Evolutionary conservation across 441 rosid genomes (phyloP).

Genomic region (Bocquillonia castaneifolia): DNA sequence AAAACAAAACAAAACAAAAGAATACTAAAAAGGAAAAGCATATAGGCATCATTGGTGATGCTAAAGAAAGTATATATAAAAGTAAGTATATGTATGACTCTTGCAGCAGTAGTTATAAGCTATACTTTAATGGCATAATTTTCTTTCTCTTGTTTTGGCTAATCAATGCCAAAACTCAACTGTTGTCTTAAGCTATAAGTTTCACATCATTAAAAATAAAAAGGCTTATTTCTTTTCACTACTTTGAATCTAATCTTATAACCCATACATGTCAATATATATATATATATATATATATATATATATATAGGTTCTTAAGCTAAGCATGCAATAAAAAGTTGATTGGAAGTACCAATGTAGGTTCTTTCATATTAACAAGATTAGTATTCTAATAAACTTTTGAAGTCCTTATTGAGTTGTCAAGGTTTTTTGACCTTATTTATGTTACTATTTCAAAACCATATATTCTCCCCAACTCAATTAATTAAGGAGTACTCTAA

Average conservation of each 20-base stretch:
- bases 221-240: slow-evolving; percentile 30
- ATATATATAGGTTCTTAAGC: no score
- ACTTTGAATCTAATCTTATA: slow-evolving; percentile 43
- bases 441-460: not conserved
- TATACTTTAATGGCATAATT: slow-evolving; percentile 20
- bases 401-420: slow-evolving; percentile 11
- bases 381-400: slow-evolving; percentile 1
- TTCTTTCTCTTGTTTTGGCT: slow-evolving; percentile 43
- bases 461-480: slow-evolving; percentile 2
- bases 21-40: slow-evolving; percentile 42
- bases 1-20: slow-evolving; percentile 18
- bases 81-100: slow-evolving; percentile 10
- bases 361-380: slow-evolving; percentile 1
- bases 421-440: not conserved
- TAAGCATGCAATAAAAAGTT: no score
- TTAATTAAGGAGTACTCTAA: not conserved
- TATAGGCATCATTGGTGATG: slow-evolving; percentile 35
- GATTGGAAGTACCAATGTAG: not conserved
- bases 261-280: no score
- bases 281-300: no score
- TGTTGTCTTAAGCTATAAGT: slow-evolving; percentile 34
- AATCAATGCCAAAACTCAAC: slow-evolving; percentile 30
- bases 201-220: slow-evolving; percentile 28
- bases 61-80: slow-evolving; percentile 22
- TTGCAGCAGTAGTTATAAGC: slow-evolving; percentile 17